Percentiles rank a stretch among this genome's conserved stretches.
These are phyloP conservation scores for Taphrina communis DNA, from an alignment of 1,139 yeast genomes.

Conservation along the genomic window DNA sequence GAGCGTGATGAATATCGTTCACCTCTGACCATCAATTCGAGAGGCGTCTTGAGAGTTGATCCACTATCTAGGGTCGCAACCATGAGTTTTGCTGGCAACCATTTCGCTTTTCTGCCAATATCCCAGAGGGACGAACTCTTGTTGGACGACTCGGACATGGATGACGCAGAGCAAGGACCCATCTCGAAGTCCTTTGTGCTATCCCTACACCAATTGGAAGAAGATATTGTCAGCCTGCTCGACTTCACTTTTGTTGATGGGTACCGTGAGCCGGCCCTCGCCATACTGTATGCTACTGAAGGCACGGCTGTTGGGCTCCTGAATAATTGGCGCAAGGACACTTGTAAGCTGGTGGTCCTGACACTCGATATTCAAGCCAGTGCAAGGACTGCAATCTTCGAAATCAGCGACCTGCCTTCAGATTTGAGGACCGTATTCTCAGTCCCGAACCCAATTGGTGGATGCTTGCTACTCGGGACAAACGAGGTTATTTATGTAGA, in stretches of 20 bases:
- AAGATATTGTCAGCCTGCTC: conserved; percentile 65
- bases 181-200: conserved; percentile 60
- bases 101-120: conserved; percentile 77
- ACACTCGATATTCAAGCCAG: conserved; percentile 70
- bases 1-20: conserved; percentile 67
- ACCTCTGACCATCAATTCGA: conserved; percentile 55
- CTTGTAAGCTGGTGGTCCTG: conserved; percentile 58
- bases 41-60: conserved; percentile 62
- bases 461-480: conserved; percentile 73
- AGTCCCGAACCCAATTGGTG: conserved; percentile 70
- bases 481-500: conserved; percentile 82
- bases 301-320: conserved; percentile 80
- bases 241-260: conserved; percentile 73
- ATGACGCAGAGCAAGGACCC: conserved; percentile 34
- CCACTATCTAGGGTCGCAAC: conserved; percentile 69
- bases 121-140: conserved; percentile 54
- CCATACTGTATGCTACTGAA: conserved; percentile 64
- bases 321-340: conserved; percentile 64
- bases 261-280: conserved; percentile 81
- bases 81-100: conserved; percentile 67
- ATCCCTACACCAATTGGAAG: conserved; percentile 63
- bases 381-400: conserved; percentile 70
- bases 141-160: conserved; percentile 39
- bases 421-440: conserved; percentile 72
- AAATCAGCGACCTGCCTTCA: conserved; percentile 71